phyloP scores from a whole-genome alignment of 306 rosid genomes.

The Hippophae rhamnoides region DNA sequence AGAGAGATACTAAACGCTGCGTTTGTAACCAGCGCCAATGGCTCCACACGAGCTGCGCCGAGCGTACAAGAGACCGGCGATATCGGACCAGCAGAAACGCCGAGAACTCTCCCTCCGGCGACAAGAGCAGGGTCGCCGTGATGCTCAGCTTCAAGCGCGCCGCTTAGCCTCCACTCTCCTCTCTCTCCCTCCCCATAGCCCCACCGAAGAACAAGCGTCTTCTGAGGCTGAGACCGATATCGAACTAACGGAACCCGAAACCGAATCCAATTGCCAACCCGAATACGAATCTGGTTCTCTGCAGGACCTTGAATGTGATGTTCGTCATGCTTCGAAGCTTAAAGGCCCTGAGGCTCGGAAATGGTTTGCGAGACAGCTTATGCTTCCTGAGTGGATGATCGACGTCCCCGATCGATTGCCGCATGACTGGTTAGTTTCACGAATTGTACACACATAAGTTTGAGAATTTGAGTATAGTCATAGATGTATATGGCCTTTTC shows the following conservation, averaged over 20 bases:
- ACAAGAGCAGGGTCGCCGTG: constrained; percentile 72
- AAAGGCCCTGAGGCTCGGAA: constrained; percentile 59
- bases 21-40: constrained; percentile 20
- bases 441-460: too few species aligned
- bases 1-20: too few species aligned
- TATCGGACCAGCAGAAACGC: constrained; percentile 78
- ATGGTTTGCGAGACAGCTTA: constrained; percentile 86
- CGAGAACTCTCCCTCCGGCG: constrained; percentile 54
- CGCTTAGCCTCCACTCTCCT: constrained; percentile 64
- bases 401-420: constrained; percentile 64
- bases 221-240: constrained; percentile 25
- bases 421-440: constrained; percentile 33
- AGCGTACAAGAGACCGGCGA: constrained; percentile 62
- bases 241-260: constrained; percentile 21
- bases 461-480: too few species aligned
- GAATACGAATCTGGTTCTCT: constrained; percentile 19
- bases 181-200: constrained; percentile 41
- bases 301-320: constrained; percentile 30
- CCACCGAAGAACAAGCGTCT: constrained; percentile 8
- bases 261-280: constrained; percentile 13
- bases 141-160: constrained; percentile 70
- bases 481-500: constrained; percentile 59
- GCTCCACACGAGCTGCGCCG: constrained; percentile 75
- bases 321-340: constrained; percentile 35
- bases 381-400: constrained; percentile 98